Base-by-base conservation (phyloP, 2,329 filamentous ascomycete species). In the Cladosporium oxysporum region DNA sequence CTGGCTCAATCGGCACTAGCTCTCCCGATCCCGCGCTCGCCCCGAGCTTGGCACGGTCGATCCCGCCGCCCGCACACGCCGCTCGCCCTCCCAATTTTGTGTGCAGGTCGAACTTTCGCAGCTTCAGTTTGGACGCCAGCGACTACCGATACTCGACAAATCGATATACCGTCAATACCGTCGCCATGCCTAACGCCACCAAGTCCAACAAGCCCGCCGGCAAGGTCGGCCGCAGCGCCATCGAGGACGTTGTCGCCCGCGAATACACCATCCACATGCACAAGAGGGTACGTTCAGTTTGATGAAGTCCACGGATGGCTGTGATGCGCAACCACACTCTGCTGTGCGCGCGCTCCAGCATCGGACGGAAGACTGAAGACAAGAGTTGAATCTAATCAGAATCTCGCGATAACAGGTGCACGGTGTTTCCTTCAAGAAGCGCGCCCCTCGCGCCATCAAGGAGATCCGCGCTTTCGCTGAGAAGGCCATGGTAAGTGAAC, bases 201-300 rank as follows among this genome's bases (percentile, higher is more conserved):
- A 83, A 83, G 81, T 75, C 81, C 68, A 77, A 69, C 75, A 81
- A 74, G 77, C 87, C 88, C 84, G 90, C 86, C 77, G 84, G 83
- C 81, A 90, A 90, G 86, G 91, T 90, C 85, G 77, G 64, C 79
- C 92, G 93, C 82, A 97, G 92, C 84, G 96, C 96, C 86, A 97
- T 99, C 84, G 90, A 92, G 84, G 94, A 99, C 85, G 96, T 99
- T 81, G 94, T 99, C 83, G 90, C 95, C 79, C 92, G 95, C 88
- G 96, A 99, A 88, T 99, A 99, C 90, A 99, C 95, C 84, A 98
- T 99, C 87, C 94, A 99, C 89, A 87, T 99, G 78, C 95, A 99
- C 92, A 98, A 97, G 91, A 91, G 94, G 85, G 92, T 96, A 93
- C 82, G 91, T 83, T 87, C 86, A 87, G 87, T 89, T 88, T 89